These are phyloP conservation scores for Trichoderma gamsii DNA, from an alignment of 495 filamentous ascomycete genomes.

Conservation along the genomic window DNA sequence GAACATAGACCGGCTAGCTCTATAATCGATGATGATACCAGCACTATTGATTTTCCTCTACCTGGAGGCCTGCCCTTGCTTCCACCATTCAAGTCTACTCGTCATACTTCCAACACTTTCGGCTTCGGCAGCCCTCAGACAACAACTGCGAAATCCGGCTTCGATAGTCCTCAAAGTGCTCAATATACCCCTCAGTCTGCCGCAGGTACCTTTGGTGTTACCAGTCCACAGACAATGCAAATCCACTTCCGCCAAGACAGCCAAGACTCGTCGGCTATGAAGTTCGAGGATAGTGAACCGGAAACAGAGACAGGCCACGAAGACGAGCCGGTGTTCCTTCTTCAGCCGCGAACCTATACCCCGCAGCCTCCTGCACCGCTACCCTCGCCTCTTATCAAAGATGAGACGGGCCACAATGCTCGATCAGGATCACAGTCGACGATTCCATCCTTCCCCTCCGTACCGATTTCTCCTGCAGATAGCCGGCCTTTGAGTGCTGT, in stretches of 20 bases:
- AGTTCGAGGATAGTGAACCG: constrained; percentile 16
- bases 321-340: constrained; percentile 34
- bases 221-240: neutral
- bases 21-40: neutral
- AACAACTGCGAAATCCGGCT: neutral
- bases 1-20: neutral
- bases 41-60: constrained; percentile 14
- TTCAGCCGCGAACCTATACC: constrained; percentile 50
- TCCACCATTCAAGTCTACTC: neutral
- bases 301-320: neutral
- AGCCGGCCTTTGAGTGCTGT: constrained; percentile 21
- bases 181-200: neutral
- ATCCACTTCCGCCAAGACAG: neutral
- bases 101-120: neutral
- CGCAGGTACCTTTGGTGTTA: neutral
- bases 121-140: neutral
- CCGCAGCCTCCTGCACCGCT: constrained; percentile 43
- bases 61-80: constrained; percentile 5
- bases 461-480: neutral
- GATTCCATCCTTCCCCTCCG: neutral
- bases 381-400: constrained; percentile 36
- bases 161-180: neutral
- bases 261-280: neutral
- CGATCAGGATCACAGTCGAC: constrained; percentile 1
- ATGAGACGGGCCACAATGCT: constrained; percentile 11